Conservation (phyloP, 1,284 basidiomycete genomes). For the Lignosus rhinocerotis region DNA sequence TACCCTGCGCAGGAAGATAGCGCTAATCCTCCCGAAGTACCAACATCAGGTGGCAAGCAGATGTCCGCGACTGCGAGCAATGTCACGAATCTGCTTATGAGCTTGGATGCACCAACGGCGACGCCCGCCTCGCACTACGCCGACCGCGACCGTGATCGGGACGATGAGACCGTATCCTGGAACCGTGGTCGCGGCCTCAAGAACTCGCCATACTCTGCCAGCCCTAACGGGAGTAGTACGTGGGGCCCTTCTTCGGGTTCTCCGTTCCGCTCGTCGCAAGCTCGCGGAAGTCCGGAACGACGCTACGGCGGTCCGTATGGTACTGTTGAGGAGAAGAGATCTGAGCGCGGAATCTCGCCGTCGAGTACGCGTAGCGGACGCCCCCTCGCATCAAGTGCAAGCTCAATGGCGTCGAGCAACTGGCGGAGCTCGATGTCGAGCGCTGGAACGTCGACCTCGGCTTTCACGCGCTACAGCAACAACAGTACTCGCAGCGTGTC, state of each 20-base stretch:
- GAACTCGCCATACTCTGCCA: slow-evolving; percentile 25
- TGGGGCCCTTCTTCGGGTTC: slow-evolving; percentile 31
- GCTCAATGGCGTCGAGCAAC: slow-evolving; percentile 62
- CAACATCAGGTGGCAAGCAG: slow-evolving; percentile 25
- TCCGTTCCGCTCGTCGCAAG: slow-evolving; percentile 17
- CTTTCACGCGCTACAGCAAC: slow-evolving; percentile 80
- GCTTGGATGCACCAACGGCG: slow-evolving; percentile 48
- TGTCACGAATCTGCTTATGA: slow-evolving; percentile 70
- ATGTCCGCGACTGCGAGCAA: slow-evolving; percentile 66
- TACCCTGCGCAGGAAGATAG: slow-evolving; percentile 47
- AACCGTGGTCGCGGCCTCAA: slow-evolving; percentile 22
- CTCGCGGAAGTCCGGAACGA: slow-evolving; percentile 19
- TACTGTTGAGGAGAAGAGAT: slow-evolving; percentile 19
- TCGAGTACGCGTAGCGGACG: slow-evolving; percentile 56
- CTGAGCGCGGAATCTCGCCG: slow-evolving; percentile 50
- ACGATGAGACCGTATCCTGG: slow-evolving; percentile 32
- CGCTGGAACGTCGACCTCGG: slow-evolving; percentile 59
- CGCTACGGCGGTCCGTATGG: slow-evolving; percentile 22
- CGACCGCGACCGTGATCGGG: slow-evolving; percentile 6
- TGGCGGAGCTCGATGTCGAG: slow-evolving; percentile 78
- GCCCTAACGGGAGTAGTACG: slow-evolving; percentile 31
- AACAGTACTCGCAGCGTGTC: slow-evolving; percentile 69
- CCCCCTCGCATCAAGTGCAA: slow-evolving; percentile 53
- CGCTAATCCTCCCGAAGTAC: slow-evolving; percentile 12
- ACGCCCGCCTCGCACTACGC: slow-evolving; percentile 15